Evolutionary conservation across 352 stramenopile species (phyloP), one percentile per base, ranked within the genome.

Genomic region (Phytophthora hybrid): DNA sequence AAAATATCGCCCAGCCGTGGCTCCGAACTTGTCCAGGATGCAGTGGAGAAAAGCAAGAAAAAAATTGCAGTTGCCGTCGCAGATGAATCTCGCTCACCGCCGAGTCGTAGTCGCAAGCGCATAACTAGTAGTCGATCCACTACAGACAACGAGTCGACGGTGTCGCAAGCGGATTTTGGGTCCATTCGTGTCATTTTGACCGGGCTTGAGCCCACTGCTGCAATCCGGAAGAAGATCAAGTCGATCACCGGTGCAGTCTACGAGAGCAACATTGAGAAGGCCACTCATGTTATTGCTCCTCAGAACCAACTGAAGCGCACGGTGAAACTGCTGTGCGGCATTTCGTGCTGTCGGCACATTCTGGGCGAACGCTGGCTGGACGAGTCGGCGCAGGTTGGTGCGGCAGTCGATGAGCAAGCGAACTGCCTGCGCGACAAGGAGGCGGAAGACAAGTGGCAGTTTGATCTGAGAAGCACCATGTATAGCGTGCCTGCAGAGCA

Each of bases 281-380:
- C 77, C 6, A 90, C 79, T 8, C 83, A 90, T 74, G 57, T 90
- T 31, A 73, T 90, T 59, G 83, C 74, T 57, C 81, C 78, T 34
- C 59, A 73, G 19, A 66, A 77, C 32, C 59, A 84, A 16, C 56
- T 90, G 2, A 90, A 90, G 67, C 79, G 83, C 19, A 90, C 83
- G 6, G 81, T 90, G 37, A 90, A 90, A 69, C 59, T 90, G 29
- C 62, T 90, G 47, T 89, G 83, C 26, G 81, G 83, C 4, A 85
- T 90, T 19, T 87, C 83, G 10, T 87, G 78, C 59, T 90, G 83
- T 44, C 54, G 21, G 6, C 83, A 90, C 66, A 84, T 90, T 62
- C 26, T 89, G 21, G 80, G 79, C 21, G 70, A 83, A 57, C 67
- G 71, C 44, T 90, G 83, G 83, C 71, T 90, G 44, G 67, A 81